These are phyloP conservation scores for Erythrobasidium yunnanense DNA, from an alignment of 768 basidiomycete species.

Conservation along the genomic window DNA sequence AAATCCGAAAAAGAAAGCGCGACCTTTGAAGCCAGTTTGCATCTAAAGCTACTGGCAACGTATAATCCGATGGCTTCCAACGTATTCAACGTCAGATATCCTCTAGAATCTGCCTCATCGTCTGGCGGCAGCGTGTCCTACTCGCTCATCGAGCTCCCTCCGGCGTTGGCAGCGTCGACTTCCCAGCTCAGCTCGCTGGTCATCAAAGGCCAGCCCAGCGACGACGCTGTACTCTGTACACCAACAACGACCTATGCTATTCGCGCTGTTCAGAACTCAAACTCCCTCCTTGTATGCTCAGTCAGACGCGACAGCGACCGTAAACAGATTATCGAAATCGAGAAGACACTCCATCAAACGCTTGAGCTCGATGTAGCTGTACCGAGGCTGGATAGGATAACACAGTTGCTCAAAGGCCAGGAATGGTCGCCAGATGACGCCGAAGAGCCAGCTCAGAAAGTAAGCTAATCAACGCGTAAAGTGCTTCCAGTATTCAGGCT, in stretches of 20 bases:
- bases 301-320: neutral
- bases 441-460: neutral
- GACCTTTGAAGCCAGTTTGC: neutral
- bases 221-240: slow-evolving; percentile 87
- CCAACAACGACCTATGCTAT: slow-evolving; percentile 64
- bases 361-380: slow-evolving; percentile 69
- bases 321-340: slow-evolving; percentile 51
- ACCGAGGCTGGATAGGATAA: slow-evolving; percentile 61
- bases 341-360: slow-evolving; percentile 70
- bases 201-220: slow-evolving; percentile 68
- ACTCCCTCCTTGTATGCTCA: slow-evolving; percentile 65
- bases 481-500: neutral
- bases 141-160: slow-evolving; percentile 27
- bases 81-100: no score
- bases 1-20: neutral
- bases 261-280: slow-evolving; percentile 77
- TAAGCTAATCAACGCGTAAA: neutral
- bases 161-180: slow-evolving; percentile 1
- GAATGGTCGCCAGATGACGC: slow-evolving; percentile 52
- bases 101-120: no score
- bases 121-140: slow-evolving; percentile 12
- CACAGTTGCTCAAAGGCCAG: slow-evolving; percentile 57
- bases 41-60: neutral
- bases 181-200: slow-evolving; percentile 39
- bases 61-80: neutral